Base-by-base conservation (phyloP, 2,329 filamentous ascomycete species). In the Aureobasidium sp. region DNA sequence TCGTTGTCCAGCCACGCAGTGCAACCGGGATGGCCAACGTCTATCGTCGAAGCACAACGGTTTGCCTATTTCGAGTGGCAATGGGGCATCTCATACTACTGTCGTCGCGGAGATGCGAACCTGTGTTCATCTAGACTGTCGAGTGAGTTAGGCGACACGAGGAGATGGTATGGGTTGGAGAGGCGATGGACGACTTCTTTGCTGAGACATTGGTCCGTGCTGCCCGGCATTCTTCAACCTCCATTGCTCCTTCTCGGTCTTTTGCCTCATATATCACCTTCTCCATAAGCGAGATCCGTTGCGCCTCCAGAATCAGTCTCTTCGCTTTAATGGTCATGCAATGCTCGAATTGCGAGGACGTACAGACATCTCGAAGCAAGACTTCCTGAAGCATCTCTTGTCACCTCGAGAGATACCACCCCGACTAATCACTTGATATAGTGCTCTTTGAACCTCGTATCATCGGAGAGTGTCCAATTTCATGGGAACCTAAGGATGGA, bases 141-240 rank as follows among this genome's bases (percentile, higher is more conserved):
- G 20, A 32, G 24, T 41, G 20, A 34, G 44, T 12, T 34, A 48
- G 24, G 34, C 36, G 39, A 59, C 27, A 41, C 43, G 44, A 50
- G 44, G 13, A n/a, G 34, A 20, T 29, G 44, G 34, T n/a, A 20
- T 37, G 29, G 17, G 20, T 59, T 37, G 43, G 9, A 20, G 20
- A 57, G 27, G 44, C 41, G 36, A 39, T 48, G 24, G 44, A 44
- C 15, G 41, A 27, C n/a, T 37, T 36, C 32, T 46, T 20, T 48
- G 32, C 34, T 59, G 56, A 59, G 56, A 59, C 56, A 59, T n/a
- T 59, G 56, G 56, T 46, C 56, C 56, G 56, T 59, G 56, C 56
- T 59, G 55, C 1, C 12, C 55, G 34, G 12, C 34, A 39, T 50
- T 50, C 5, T 41, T 32, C 36, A 50, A 59, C 56, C 56, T 59